Conservation (phyloP, 192 early-diverging fungal species). For the Gonapodya sp. region DNA sequence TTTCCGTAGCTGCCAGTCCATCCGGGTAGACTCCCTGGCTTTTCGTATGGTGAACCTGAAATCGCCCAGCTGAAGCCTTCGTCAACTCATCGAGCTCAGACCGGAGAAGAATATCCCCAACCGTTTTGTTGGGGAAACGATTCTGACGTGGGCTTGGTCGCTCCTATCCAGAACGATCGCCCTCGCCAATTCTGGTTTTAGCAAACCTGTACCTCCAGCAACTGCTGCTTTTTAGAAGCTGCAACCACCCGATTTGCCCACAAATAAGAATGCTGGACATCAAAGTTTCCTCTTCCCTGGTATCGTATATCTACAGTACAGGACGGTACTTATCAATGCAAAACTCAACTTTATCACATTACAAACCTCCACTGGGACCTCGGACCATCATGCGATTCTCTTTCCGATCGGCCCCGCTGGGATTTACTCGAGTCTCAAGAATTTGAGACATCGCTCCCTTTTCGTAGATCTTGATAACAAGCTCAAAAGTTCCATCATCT, state of each 20-base stretch:
- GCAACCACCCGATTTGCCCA: conserved; percentile 2
- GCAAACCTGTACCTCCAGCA: neutral
- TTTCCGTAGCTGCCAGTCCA: neutral
- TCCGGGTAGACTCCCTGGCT: neutral
- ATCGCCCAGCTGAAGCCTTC: neutral
- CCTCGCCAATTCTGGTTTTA: neutral
- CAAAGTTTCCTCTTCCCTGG: neutral
- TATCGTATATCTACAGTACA: neutral
- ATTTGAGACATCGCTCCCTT: neutral
- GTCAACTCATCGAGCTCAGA: neutral
- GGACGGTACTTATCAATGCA: neutral
- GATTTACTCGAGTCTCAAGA: neutral
- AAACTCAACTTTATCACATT: neutral
- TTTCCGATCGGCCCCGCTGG: neutral
- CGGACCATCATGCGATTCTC: neutral
- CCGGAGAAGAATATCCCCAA: neutral
- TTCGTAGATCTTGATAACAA: neutral
- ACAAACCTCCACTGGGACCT: neutral
- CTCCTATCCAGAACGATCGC: neutral
- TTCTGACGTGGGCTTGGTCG: neutral
- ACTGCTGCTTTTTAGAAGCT: neutral
- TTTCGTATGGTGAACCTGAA: neutral
- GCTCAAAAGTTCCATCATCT: neutral
- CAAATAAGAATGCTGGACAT: neutral
- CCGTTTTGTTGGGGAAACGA: neutral